These are phyloP conservation scores for Phialophora expanda DNA, from an alignment of 2,329 filamentous ascomycete genomes.

Conservation along the genomic window DNA sequence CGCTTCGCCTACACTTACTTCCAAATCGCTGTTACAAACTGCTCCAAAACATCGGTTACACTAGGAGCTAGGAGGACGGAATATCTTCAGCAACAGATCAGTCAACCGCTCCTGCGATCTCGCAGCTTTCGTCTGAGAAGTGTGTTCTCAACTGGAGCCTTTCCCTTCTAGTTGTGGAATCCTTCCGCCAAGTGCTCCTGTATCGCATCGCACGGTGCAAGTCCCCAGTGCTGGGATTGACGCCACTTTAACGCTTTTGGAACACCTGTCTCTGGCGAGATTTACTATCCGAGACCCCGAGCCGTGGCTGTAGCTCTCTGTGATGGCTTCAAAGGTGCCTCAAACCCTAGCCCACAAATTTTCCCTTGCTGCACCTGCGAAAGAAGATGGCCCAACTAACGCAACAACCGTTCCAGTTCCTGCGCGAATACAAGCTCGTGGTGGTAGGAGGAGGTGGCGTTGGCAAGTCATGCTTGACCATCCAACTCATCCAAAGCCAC, in stretches of 20 bases:
- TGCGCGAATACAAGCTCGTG: slow-evolving; percentile 93
- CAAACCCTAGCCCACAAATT: slow-evolving; percentile 20
- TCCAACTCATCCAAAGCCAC: slow-evolving; percentile 93
- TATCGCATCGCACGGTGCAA: slow-evolving; percentile 17
- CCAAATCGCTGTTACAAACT: slow-evolving; percentile 25
- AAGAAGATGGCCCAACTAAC: slow-evolving; percentile 45
- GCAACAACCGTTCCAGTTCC: slow-evolving; percentile 61
- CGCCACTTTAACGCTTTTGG: slow-evolving; percentile 27
- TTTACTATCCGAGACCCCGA: slow-evolving; percentile 19
- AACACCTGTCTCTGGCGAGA: slow-evolving; percentile 31
- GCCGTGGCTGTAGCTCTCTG: slow-evolving; percentile 18
- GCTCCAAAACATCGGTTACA: slow-evolving; percentile 26
- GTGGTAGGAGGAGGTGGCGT: slow-evolving; percentile 98
- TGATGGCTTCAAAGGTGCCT: slow-evolving; percentile 51
- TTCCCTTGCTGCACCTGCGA: slow-evolving; percentile 12
- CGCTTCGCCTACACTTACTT: slow-evolving; percentile 15
- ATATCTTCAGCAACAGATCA: slow-evolving; percentile 2
- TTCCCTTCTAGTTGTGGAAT: slow-evolving; percentile 8
- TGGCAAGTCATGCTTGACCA: slow-evolving; percentile 98
- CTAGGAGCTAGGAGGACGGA: slow-evolving; percentile 9
- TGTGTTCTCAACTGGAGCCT: not conserved
- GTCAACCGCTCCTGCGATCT: not conserved
- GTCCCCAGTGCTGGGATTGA: slow-evolving; percentile 15
- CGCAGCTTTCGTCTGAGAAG: slow-evolving; percentile 3
- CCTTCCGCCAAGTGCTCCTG: slow-evolving; percentile 26